Evolutionary conservation across 805 yeast genomes (phyloP).

Genomic region (Pichia cephalocereana): DNA sequence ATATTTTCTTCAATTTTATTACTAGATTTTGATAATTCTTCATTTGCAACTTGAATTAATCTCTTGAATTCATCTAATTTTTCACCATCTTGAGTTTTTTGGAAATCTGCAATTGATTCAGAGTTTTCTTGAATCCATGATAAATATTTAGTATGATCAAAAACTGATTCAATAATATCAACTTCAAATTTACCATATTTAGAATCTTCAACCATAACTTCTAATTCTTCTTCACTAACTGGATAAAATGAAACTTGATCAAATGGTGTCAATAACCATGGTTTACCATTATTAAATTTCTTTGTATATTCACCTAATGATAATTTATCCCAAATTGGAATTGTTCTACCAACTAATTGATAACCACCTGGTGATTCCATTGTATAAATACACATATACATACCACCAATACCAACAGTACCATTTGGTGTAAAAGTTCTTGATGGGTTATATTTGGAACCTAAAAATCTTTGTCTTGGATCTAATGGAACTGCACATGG

Average conservation of each 20-base stretch:
- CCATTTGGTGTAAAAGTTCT: slow-evolving; percentile 96
- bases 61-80: slow-evolving; percentile 79
- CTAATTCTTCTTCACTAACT: slow-evolving; percentile 77
- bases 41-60: slow-evolving; percentile 72
- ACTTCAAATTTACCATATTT: slow-evolving; percentile 74
- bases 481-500: slow-evolving; percentile 98
- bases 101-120: slow-evolving; percentile 63
- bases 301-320: slow-evolving; percentile 58
- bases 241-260: slow-evolving; percentile 95
- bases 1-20: slow-evolving; percentile 33
- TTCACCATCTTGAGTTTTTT: slow-evolving; percentile 63
- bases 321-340: slow-evolving; percentile 96
- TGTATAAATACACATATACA: slow-evolving; percentile 97
- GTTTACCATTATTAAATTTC: slow-evolving; percentile 38
- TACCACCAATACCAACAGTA: slow-evolving; percentile 96
- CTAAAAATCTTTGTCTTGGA: slow-evolving; percentile 88
- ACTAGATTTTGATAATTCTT: slow-evolving; percentile 54
- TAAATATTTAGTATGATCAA: slow-evolving; percentile 73
- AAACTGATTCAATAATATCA: slow-evolving; percentile 65
- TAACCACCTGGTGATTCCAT: slow-evolving; percentile 99
- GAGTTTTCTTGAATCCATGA: slow-evolving; percentile 69
- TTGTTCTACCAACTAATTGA: slow-evolving; percentile 91
- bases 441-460: slow-evolving; percentile 93
- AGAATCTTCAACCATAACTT: slow-evolving; percentile 58
- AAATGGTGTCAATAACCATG: slow-evolving; percentile 88